Percentiles rank a stretch among this genome's conserved stretches.
These are phyloP conservation scores for Pueraria montana DNA, from an alignment of 306 rosid genomes.

Conservation along the genomic window DNA sequence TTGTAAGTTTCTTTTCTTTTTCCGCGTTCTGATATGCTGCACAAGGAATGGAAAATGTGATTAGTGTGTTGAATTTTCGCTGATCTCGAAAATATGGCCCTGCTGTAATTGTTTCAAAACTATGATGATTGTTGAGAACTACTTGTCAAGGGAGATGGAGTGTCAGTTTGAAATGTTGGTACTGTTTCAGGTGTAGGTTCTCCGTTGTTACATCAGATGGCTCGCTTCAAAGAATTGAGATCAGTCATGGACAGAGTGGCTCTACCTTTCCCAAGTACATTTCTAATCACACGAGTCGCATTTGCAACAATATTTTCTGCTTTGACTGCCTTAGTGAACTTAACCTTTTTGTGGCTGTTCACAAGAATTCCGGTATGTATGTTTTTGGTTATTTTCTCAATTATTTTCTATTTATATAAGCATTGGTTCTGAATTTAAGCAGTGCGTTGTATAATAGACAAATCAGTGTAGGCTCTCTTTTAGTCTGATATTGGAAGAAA, in stretches of 20 bases:
- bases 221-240: conserved; percentile 79
- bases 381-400: conserved; percentile 42
- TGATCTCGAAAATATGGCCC: conserved; percentile 43
- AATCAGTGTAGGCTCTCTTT: conserved; percentile 36
- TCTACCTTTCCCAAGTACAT: conserved; percentile 63
- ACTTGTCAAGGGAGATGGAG: conserved; percentile 23
- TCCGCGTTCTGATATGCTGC: conserved; percentile 1
- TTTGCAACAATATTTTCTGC: conserved; percentile 64
- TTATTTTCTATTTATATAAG: conserved; percentile 31
- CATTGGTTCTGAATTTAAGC: conserved; percentile 30
- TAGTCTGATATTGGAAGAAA: conserved; percentile 5
- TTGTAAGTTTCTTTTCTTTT: conserved; percentile 64
- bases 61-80: neutral
- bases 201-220: conserved; percentile 78
- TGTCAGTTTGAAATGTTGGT: conserved; percentile 47
- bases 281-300: conserved; percentile 51
- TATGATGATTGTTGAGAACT: conserved; percentile 41
- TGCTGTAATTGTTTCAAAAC: conserved; percentile 30
- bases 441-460: conserved; percentile 19
- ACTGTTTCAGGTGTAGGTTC: conserved; percentile 81
- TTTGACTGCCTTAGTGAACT: conserved; percentile 69
- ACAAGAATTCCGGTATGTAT: conserved; percentile 65
- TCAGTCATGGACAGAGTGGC: conserved; percentile 69
- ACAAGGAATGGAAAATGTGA: conserved; percentile 15
- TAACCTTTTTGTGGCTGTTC: conserved; percentile 71